A percentile compares a stretch with the other conserved stretches of the same genome.
Conservation (phyloP, 2,329 filamentous ascomycete species). For the Cyphellophora attinorum region DNA sequence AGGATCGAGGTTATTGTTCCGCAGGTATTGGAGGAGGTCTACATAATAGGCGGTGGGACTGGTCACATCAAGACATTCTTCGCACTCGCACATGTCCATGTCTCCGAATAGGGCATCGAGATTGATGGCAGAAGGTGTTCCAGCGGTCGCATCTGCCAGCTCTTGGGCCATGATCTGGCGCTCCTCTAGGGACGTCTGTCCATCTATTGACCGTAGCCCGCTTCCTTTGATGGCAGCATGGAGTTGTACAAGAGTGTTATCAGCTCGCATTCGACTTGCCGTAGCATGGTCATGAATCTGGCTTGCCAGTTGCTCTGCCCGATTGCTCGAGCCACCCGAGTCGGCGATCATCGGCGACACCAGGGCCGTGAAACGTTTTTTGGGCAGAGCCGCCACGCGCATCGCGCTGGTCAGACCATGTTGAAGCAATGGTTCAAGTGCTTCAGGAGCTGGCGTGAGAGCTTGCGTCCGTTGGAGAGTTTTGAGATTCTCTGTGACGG, state of each 20-base stretch:
- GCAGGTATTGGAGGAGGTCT: slow-evolving; percentile 12
- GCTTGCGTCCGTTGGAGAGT: not conserved
- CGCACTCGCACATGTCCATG: slow-evolving; percentile 2
- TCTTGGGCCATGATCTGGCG: not conserved
- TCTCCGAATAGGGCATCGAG: not conserved
- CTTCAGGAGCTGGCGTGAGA: not conserved
- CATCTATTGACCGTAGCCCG: not conserved
- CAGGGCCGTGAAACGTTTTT: not conserved
- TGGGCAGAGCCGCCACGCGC: not conserved
- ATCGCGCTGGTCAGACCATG: not conserved
- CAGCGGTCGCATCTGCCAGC: too few relatives aligned
- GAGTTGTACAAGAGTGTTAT: not conserved
- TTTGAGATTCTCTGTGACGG: not conserved
- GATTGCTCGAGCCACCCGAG: too few relatives aligned
- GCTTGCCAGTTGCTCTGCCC: not conserved
- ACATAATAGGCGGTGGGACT: slow-evolving; percentile 17
- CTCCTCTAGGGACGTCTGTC: not conserved
- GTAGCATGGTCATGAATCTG: not conserved
- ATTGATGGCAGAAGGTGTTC: too few relatives aligned
- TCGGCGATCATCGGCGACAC: not conserved
- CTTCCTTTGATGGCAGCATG: not conserved
- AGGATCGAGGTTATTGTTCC: slow-evolving; percentile 1
- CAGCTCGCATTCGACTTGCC: not conserved
- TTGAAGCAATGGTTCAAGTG: not conserved
- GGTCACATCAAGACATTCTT: slow-evolving; percentile 1